Conservation (phyloP, 176 grass and related monocot species). For the Phragmites australis region DNA sequence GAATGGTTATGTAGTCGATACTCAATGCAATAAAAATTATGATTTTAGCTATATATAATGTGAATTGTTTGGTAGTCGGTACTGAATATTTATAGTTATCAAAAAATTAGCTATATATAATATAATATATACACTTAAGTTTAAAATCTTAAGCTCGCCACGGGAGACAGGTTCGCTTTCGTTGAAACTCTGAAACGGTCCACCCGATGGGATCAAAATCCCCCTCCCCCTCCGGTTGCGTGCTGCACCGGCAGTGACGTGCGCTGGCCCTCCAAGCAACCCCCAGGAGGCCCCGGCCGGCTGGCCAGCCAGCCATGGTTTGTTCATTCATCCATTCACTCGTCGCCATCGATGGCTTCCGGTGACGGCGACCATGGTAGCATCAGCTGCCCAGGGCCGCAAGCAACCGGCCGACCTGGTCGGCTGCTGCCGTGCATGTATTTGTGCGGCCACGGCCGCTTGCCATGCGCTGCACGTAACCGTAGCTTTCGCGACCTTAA, state of each 20-base stretch:
- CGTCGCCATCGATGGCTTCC: neutral
- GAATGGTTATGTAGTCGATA: too few species aligned
- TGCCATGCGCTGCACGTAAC: slow-evolving; percentile 28
- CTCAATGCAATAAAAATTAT: too few species aligned
- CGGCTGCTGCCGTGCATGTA: neutral
- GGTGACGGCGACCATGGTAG: neutral
- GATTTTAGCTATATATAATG: too few species aligned
- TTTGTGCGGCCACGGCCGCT: neutral
- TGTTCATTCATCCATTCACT: neutral
- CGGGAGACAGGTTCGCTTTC: neutral
- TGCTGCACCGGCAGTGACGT: slow-evolving; percentile 21
- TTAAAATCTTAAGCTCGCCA: too few species aligned
- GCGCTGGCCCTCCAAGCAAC: slow-evolving; percentile 19
- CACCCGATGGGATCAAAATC: neutral
- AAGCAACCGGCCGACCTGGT: slow-evolving; percentile 30
- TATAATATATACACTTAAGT: too few species aligned
- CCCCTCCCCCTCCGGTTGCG: neutral
- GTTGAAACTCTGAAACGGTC: slow-evolving; percentile 9
- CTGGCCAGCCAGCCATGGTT: neutral
- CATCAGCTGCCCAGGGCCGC: neutral
- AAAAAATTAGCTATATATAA: too few species aligned
- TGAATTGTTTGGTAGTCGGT: too few species aligned
- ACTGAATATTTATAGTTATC: too few species aligned
- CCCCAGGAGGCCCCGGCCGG: neutral
- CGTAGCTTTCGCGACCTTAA: neutral